Evolutionary conservation across 2,329 filamentous ascomycete genomes (phyloP), one percentile per base, ranked within the genome.

Genomic region (Pezicula radicicola): DNA sequence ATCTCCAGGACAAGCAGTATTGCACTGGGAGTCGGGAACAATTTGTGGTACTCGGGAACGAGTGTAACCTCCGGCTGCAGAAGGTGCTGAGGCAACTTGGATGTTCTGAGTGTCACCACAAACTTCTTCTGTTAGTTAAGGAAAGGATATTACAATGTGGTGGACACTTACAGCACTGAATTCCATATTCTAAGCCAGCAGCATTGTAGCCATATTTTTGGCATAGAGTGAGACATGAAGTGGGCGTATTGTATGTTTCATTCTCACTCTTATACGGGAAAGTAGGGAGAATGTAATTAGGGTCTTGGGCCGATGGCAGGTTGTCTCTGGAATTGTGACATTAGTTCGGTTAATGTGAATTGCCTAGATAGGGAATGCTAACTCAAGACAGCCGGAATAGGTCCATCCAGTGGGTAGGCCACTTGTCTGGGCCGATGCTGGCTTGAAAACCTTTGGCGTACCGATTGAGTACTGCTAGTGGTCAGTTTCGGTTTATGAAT

Each of bases 241-340:
- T 25, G 45, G 58, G 50, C 25, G 48, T 57, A 39, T 60, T 63
- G 13, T 44, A 51, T 4, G 52, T 41, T 2, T 25, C 52, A 16
- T 51, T 49, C 40, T 48, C 57, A 8, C 59, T 49, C 49, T 53
- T 56, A 50, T 63, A 64, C 2, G 61, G 39, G 33, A 33, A 44
- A 39, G 30, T 44, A 49, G 40, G 36, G 25, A 41, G 56, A 52
- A 47, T 47, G 41, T 56, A 44, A 42, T 56, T 59, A 25, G 55
- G 49, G 21, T 47, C 33, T 25, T 56, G 47, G 37, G 46, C 86
- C 81, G 44, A 87, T 71, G 2, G 72, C 74, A 84, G 84, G 87
- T 44, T 77, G 64, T 3, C 83, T 72, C 10, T 76, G 69, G 6
- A 42, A 7, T 42, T 42, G 18, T 25, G 13, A 25, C n/a, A 18